phyloP scores from a whole-genome alignment of 1,284 basidiomycete genomes.

The Phaffia rhodozyma region DNA sequence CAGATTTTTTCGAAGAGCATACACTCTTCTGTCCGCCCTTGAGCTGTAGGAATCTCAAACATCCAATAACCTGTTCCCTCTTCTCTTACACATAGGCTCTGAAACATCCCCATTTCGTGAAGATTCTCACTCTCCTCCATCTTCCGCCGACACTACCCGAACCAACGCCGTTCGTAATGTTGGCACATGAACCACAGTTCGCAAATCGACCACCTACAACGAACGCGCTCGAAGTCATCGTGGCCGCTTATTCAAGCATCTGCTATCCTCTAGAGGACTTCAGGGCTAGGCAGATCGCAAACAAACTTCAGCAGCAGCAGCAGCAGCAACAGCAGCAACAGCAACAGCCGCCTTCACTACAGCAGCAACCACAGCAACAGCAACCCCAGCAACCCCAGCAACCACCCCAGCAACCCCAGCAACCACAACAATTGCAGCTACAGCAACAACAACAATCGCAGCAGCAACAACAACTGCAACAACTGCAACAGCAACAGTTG shows the following conservation, averaged over 20 bases:
- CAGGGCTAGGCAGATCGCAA: neutral
- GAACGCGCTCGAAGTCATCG: conserved; percentile 1
- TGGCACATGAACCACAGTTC: no score
- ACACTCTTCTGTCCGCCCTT: neutral
- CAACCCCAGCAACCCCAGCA: neutral
- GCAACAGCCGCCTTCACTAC: neutral
- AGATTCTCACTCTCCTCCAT: neutral
- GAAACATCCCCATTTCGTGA: neutral
- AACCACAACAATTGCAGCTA: no score
- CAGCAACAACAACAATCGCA: neutral
- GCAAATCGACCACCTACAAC: neutral
- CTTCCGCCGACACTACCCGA: neutral
- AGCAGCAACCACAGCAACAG: neutral
- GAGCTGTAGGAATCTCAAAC: neutral
- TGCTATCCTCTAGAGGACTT: neutral
- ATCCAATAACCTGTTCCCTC: neutral
- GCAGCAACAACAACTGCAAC: neutral
- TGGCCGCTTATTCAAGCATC: neutral
- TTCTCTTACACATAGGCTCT: neutral
- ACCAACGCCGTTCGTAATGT: no score
- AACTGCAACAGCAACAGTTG: neutral
- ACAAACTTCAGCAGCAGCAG: neutral
- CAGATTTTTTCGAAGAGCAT: neutral
- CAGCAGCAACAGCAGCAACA: neutral
- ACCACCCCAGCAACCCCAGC: neutral